These are phyloP conservation scores for Apiotrichum siamense DNA, from an alignment of 1,284 basidiomycete species.

Conservation along the genomic window DNA sequence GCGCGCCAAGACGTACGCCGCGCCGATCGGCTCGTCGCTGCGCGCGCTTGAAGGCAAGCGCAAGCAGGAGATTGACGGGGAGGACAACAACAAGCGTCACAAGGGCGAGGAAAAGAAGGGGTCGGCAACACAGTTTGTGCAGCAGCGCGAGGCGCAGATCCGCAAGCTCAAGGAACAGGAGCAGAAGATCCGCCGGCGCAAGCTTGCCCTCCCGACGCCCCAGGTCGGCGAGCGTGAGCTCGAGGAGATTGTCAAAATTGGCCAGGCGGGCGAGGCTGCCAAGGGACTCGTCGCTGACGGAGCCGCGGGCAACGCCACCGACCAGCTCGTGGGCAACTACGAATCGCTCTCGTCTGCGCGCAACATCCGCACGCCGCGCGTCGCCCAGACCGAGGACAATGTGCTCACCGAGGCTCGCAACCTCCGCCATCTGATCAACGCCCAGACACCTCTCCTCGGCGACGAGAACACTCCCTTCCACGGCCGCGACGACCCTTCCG, in stretches of 20 bases:
- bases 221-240: constrained; percentile 95
- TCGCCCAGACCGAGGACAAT: constrained; percentile 75
- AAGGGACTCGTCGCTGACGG: constrained; percentile 66
- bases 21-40: constrained; percentile 86
- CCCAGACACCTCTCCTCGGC: constrained; percentile 90
- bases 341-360: constrained; percentile 78
- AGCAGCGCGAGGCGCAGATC: constrained; percentile 92
- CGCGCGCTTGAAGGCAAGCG: constrained; percentile 85
- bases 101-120: constrained; percentile 57
- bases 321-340: constrained; percentile 72
- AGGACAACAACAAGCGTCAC: constrained; percentile 70
- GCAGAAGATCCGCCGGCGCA: constrained; percentile 81
- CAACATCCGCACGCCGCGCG: constrained; percentile 86
- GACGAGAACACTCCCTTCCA: constrained; percentile 94
- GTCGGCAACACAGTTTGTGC: constrained; percentile 82
- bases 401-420: constrained; percentile 93
- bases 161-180: constrained; percentile 96
- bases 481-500: constrained; percentile 52
- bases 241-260: constrained; percentile 98
- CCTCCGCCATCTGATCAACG: constrained; percentile 81
- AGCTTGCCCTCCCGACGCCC: constrained; percentile 77
- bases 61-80: constrained; percentile 63
- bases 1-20: constrained; percentile 75
- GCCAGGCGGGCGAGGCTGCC: constrained; percentile 81
- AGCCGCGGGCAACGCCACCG: constrained; percentile 71